These are phyloP conservation scores for Cytidiella melzeri DNA, from an alignment of 768 basidiomycete genomes.

Conservation along the genomic window DNA sequence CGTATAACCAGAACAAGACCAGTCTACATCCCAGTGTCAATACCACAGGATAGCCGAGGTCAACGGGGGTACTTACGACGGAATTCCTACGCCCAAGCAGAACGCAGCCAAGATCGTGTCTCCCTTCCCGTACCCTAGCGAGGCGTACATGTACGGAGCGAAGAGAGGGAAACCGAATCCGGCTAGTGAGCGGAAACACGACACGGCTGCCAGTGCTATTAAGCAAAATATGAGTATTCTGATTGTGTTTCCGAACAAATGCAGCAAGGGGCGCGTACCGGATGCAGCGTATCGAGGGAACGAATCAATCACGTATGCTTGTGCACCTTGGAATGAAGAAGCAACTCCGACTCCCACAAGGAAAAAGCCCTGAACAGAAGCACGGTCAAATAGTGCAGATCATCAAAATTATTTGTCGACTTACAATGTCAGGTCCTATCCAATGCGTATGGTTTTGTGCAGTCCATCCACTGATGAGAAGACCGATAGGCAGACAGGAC, in stretches of 20 bases:
- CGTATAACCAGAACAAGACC: constrained; percentile 35
- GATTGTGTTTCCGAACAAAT: constrained; percentile 42
- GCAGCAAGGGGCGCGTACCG: constrained; percentile 41
- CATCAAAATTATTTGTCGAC: too few species aligned
- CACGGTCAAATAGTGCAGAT: too few species aligned
- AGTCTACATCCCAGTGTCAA: too few species aligned
- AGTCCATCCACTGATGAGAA: constrained; percentile 66
- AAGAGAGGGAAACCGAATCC: constrained; percentile 77
- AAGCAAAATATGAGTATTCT: constrained; percentile 8
- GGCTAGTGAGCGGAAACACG: constrained; percentile 54
- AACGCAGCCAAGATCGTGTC: constrained; percentile 54
- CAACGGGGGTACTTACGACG: constrained; percentile 23
- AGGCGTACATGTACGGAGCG: constrained; percentile 57
- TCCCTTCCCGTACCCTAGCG: constrained; percentile 64
- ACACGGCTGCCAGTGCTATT: constrained; percentile 58
- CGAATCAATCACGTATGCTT: constrained; percentile 61
- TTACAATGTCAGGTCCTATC: constrained; percentile 63
- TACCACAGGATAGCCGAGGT: constrained; percentile 24
- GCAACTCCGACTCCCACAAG: constrained; percentile 52
- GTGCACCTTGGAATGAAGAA: constrained; percentile 53
- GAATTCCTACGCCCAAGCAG: constrained; percentile 53
- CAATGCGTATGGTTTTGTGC: constrained; percentile 53
- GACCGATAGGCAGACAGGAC: constrained; percentile 55
- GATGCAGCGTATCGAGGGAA: constrained; percentile 66
- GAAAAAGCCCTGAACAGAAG: constrained; percentile 53